phyloP scores from a whole-genome alignment of 805 yeast species.

The Starmera caribaea region DNA sequence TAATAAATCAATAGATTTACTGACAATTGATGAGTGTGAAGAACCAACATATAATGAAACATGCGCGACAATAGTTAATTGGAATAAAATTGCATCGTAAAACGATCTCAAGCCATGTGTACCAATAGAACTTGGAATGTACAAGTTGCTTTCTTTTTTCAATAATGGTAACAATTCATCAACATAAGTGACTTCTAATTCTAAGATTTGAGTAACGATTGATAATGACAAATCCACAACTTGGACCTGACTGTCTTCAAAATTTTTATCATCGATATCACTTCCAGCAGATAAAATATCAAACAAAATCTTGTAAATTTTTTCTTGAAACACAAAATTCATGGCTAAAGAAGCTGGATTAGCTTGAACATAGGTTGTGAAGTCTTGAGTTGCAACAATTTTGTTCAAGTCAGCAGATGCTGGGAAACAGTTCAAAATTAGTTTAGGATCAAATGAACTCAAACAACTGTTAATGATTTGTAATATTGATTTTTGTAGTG shows the following conservation, averaged over 20 bases:
- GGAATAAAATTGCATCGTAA: conserved; percentile 61
- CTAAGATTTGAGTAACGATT: conserved; percentile 35
- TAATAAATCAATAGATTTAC: conserved; percentile 43
- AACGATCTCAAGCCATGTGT: conserved; percentile 56
- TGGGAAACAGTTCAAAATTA: conserved; percentile 44
- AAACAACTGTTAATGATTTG: conserved; percentile 39
- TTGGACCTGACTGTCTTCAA: conserved; percentile 22
- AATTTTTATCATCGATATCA: conserved; percentile 39
- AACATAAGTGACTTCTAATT: conserved; percentile 50
- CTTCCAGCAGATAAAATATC: conserved; percentile 47
- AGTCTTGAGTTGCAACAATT: conserved; percentile 33
- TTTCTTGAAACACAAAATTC: conserved; percentile 52
- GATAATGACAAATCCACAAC: conserved; percentile 32
- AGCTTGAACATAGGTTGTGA: conserved; percentile 42
- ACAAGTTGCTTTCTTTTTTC: conserved; percentile 26
- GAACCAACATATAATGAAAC: conserved; percentile 68
- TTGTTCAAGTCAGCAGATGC: conserved; percentile 40
- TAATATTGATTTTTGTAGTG: conserved; percentile 47
- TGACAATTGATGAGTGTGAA: conserved; percentile 39
- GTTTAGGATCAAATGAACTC: conserved; percentile 39
- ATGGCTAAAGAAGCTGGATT: conserved; percentile 65
- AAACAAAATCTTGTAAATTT: conserved; percentile 47
- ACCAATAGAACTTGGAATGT: conserved; percentile 29
- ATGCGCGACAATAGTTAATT: conserved; percentile 64
- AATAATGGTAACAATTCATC: conserved; percentile 42